These are phyloP conservation scores for Eucalyptus dawsonii DNA, from an alignment of 345 rosid species.

Conservation along the genomic window DNA sequence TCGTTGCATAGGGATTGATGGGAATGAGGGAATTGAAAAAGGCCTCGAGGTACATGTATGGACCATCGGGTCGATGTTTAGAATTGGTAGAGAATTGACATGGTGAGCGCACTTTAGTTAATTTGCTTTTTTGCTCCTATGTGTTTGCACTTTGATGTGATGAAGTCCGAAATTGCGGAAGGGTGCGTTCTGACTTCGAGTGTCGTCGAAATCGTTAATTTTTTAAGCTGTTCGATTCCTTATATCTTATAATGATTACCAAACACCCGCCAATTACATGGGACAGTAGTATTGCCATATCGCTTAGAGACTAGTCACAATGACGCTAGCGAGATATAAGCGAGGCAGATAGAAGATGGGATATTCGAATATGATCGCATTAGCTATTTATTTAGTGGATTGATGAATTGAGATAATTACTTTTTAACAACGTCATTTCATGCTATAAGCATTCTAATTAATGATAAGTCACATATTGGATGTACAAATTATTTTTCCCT, in stretches of 20 bases:
- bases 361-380: not conserved
- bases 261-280: accelerated
- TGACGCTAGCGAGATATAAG: no score
- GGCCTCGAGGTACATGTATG: not conserved
- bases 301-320: no score
- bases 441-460: not conserved
- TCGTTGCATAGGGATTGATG: not conserved
- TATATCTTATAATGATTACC: not conserved
- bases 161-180: not conserved
- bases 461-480: not conserved
- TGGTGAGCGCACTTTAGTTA: not conserved
- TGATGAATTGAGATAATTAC: not conserved
- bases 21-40: not conserved
- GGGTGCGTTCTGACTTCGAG: not conserved
- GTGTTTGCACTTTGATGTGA: not conserved
- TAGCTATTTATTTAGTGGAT: not conserved
- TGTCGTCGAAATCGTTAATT: not conserved
- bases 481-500: not conserved
- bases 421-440: not conserved
- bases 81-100: not conserved
- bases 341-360: no score
- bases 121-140: not conserved
- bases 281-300: not conserved
- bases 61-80: not conserved
- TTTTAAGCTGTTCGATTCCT: not conserved